Conservation (phyloP, 371 early-diverging fungal species). For the Mucor sp. region DNA sequence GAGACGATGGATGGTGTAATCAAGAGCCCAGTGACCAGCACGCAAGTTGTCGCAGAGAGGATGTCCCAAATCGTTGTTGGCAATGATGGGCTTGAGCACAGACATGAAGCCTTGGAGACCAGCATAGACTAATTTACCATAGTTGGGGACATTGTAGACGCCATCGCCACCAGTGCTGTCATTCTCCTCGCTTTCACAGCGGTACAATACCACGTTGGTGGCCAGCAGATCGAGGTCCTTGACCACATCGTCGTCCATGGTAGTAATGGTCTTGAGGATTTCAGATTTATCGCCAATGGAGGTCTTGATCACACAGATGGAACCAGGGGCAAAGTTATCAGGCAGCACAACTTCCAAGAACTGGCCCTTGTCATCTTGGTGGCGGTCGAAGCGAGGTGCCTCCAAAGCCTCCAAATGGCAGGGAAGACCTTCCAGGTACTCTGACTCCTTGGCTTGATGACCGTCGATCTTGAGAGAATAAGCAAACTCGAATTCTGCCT, state of each 20-base stretch:
- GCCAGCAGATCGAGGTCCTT: constrained; percentile 60
- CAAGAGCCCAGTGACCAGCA: constrained; percentile 90
- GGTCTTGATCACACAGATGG: constrained; percentile 71
- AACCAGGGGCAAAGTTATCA: constrained; percentile 68
- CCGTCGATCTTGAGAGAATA: constrained; percentile 52
- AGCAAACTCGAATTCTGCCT: constrained; percentile 52
- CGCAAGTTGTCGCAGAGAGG: constrained; percentile 90
- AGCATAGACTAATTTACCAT: constrained; percentile 82
- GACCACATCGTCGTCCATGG: constrained; percentile 48
- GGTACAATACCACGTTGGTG: constrained; percentile 83
- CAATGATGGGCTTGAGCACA: constrained; percentile 71
- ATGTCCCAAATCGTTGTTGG: constrained; percentile 90
- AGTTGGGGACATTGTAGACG: constrained; percentile 84
- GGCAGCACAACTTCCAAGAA: constrained; percentile 66
- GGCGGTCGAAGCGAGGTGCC: constrained; percentile 48
- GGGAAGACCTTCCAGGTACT: constrained; percentile 60
- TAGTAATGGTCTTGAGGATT: constrained; percentile 44
- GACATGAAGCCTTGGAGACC: constrained; percentile 94
- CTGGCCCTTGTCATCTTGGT: constrained; percentile 55
- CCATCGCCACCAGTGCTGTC: constrained; percentile 75
- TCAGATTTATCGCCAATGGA: constrained; percentile 52
- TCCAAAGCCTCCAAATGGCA: constrained; percentile 49
- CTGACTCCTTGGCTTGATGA: constrained; percentile 15
- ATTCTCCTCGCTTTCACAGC: constrained; percentile 84
- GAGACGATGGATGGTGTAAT: constrained; percentile 80